Base-by-base conservation (phyloP, 208 protist species). In the Acanthamoeba divionensis region DNA sequence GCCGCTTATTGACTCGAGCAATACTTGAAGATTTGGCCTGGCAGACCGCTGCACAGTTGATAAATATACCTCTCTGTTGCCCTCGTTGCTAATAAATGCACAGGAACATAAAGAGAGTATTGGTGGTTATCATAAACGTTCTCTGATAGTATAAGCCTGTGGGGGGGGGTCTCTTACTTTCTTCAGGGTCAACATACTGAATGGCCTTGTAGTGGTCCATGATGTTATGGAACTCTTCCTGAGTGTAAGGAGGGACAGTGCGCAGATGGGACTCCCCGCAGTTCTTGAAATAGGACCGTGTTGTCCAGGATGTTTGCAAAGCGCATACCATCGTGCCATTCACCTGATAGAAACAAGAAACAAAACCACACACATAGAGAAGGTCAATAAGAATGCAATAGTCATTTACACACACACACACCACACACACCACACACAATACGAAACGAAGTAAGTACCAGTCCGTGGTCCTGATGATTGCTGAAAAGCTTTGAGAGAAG, bases 291-390 rank as follows among this genome's bases (percentile, higher is more conserved):
- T 45, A 82, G 36, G 71, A 29, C 71, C 60, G 52, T 3, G 60
- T 82, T 7, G 71, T 31, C 9, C 26, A 4, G 45, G 71, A 24
- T 15, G 71, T 57, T 24, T 82, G 29, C 13, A 60, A 50, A 12
- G 71, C 71, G 47, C 71, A 82, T 33, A 82, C 7, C 71, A 82
- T 82, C 36, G 71, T 82, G 8, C 71, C 71, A 29, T 82, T 82
- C 71, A 57, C 47, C 71, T 82, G 47, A 8, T 21, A 69, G 52
- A 13, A 57, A 9, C 24, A 69, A 31, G 9, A 9, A 13, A 69
- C 36, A 10, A 69, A 69, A 24, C 62, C 24, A 69, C 52, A 57
- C 15, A n/a, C 52, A 13, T 36, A 9, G 21, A 47, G 48, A 75
- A 44, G 29, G 29, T 24, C n/a, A 47, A 47, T 41, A 48, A 52